phyloP scores from a whole-genome alignment of 2,329 filamentous ascomycete species.

The Talaromyces sp. region DNA sequence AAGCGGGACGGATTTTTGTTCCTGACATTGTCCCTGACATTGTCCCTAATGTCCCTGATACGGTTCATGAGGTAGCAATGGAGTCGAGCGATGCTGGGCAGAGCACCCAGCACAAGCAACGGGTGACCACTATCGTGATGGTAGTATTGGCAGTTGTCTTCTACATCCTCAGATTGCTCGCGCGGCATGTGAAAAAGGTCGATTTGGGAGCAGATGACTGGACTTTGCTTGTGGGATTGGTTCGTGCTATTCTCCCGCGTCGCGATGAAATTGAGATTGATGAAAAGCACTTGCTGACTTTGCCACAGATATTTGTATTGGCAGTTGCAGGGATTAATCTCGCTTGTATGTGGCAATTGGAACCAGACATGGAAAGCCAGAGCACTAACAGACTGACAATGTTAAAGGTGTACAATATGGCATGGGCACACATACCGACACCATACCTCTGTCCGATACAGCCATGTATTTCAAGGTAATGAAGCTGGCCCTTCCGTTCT shows the following conservation, averaged over 20 bases:
- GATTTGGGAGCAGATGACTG: constrained; percentile 4
- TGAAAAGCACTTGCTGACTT: neutral
- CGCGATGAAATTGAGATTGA: neutral
- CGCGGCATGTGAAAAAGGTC: constrained; percentile 1
- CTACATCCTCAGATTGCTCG: neutral
- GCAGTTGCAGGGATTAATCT: neutral
- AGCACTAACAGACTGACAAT: neutral
- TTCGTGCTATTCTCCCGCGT: neutral
- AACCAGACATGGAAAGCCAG: neutral
- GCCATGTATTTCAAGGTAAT: neutral
- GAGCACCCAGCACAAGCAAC: constrained; percentile 3
- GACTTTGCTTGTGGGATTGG: constrained; percentile 7
- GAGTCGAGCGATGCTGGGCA: neutral
- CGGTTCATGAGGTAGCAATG: neutral
- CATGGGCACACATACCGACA: constrained; percentile 1
- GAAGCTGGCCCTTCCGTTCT: neutral
- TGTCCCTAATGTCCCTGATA: neutral
- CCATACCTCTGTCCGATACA: neutral
- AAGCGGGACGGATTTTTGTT: neutral
- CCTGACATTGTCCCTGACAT: no score
- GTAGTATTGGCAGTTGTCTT: neutral
- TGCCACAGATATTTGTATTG: neutral
- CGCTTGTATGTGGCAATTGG: neutral
- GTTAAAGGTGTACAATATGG: constrained; percentile 1
- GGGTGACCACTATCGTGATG: neutral